Evolutionary conservation across 176 grass and related monocot species (phyloP).

Genomic region (Oryza australiensis): DNA sequence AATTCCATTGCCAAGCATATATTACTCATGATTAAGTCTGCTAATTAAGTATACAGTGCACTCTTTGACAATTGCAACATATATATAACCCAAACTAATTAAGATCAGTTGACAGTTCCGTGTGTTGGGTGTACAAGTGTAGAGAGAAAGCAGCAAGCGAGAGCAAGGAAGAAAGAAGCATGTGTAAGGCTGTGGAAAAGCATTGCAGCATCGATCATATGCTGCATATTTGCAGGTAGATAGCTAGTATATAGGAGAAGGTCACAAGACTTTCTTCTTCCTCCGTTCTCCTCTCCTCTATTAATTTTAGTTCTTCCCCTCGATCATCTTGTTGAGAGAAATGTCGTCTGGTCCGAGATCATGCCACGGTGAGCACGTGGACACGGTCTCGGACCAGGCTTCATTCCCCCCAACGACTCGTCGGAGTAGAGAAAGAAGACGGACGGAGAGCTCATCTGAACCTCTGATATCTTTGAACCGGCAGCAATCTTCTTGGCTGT

Average conservation of each 20-base stretch:
- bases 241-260: not conserved
- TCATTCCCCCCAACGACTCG: constrained; percentile 81
- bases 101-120: constrained; percentile 11
- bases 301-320: not conserved
- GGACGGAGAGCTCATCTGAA: not conserved
- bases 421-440: constrained; percentile 14
- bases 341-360: constrained; percentile 81
- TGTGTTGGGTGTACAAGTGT: constrained; percentile 27
- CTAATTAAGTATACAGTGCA: not conserved
- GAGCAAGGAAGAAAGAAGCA: not conserved
- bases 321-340: constrained; percentile 63
- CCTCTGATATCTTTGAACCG: not conserved
- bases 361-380: not conserved
- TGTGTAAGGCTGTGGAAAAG: constrained; percentile 40
- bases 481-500: not conserved
- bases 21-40: not conserved
- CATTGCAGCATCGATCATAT: constrained; percentile 17
- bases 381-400: constrained; percentile 84
- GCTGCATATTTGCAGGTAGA: not conserved
- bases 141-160: constrained; percentile 43
- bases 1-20: constrained; percentile 13
- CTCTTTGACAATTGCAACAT: not conserved
- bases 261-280: not conserved
- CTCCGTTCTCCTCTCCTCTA: not conserved
- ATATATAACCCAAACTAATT: not conserved